A percentile compares a stretch with the other conserved stretches of the same genome.
phyloP scores from a whole-genome alignment of 108 stramenopile genomes.

The Cyclotella choctawhatcheeana region DNA sequence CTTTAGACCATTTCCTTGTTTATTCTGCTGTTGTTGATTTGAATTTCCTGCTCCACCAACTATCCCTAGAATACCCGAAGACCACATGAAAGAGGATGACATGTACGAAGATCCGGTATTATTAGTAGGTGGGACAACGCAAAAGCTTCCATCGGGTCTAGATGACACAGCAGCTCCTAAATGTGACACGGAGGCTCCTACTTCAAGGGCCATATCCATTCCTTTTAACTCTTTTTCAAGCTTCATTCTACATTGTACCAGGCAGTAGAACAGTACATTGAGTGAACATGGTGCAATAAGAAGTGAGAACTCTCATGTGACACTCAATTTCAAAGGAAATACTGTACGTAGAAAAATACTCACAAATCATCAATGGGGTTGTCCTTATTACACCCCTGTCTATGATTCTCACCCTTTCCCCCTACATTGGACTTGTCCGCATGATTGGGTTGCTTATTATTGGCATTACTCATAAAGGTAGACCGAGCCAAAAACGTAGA shows the following conservation, averaged over 20 bases:
- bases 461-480: slow-evolving; percentile 4
- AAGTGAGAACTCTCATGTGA: too few relatives aligned
- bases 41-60: slow-evolving; percentile 9
- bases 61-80: slow-evolving; percentile 33
- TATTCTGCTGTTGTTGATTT: slow-evolving; percentile 24
- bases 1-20: slow-evolving; percentile 12
- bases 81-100: slow-evolving; percentile 66
- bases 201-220: slow-evolving; percentile 84
- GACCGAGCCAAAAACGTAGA: slow-evolving; percentile 73
- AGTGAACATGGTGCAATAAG: too few relatives aligned
- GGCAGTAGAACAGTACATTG: too few relatives aligned
- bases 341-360: slow-evolving; percentile 4
- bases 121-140: slow-evolving; percentile 85
- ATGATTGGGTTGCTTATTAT: slow-evolving; percentile 10
- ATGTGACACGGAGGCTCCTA: slow-evolving; percentile 80
- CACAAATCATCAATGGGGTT: slow-evolving; percentile 54
- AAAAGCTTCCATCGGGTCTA: slow-evolving; percentile 77
- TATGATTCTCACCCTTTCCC: slow-evolving; percentile 2
- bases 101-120: slow-evolving; percentile 77
- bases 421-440: neutral
- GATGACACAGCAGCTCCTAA: slow-evolving; percentile 58
- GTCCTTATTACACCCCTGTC: too few relatives aligned
- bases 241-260: slow-evolving; percentile 61
- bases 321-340: too few relatives aligned
- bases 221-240: slow-evolving; percentile 81